phyloP scores from a whole-genome alignment of 2,329 filamentous ascomycete species.

The Diaporthe eres region DNA sequence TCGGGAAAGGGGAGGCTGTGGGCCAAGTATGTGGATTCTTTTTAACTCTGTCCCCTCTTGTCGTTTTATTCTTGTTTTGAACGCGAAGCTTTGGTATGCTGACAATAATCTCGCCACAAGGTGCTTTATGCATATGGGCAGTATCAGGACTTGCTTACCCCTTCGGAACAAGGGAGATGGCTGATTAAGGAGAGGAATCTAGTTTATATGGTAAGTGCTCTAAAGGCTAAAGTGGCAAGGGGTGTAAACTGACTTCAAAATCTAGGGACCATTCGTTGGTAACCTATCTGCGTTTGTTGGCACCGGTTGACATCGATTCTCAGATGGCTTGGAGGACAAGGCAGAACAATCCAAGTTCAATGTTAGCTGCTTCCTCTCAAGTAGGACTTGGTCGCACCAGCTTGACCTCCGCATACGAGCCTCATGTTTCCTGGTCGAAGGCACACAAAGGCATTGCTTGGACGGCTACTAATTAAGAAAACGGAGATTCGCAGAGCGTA shows the following conservation, averaged over 20 bases:
- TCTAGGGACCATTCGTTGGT: not conserved
- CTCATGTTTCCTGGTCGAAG: not conserved
- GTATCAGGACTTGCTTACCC: slow-evolving; percentile 5
- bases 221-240: too few species aligned
- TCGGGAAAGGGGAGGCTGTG: slow-evolving; percentile 6
- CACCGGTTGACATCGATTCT: not conserved
- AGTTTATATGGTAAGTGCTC: not conserved
- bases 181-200: slow-evolving; percentile 4
- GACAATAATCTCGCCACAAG: not conserved
- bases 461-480: not conserved
- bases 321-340: not conserved
- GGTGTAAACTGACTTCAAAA: not conserved
- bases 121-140: slow-evolving; percentile 5
- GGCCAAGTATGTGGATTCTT: not conserved
- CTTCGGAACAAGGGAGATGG: not conserved
- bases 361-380: too few species aligned
- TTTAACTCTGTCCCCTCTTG: not conserved
- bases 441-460: not conserved
- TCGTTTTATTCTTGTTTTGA: not conserved
- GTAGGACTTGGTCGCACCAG: not conserved
- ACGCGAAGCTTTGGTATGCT: not conserved
- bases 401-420: not conserved
- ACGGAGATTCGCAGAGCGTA: too few species aligned
- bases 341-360: not conserved
- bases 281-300: not conserved